Percentiles rank a stretch among this genome's conserved stretches.
phyloP scores from a whole-genome alignment of 768 basidiomycete genomes.

The Leccinum boreale region DNA sequence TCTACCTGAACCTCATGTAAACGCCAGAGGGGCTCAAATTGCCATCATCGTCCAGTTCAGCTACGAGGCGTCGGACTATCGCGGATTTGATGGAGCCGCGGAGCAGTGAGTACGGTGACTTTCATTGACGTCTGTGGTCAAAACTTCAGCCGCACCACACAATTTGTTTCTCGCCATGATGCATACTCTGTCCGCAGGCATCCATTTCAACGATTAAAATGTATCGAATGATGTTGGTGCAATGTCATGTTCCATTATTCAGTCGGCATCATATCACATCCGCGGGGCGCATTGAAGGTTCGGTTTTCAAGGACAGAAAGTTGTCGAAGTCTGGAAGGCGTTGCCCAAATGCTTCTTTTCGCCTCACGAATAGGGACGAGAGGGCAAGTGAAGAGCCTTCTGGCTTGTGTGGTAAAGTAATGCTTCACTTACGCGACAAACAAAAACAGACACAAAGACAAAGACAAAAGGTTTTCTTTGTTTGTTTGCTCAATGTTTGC shows the following conservation, averaged over 20 bases:
- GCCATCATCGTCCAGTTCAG: slow-evolving; percentile 73
- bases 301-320: not conserved
- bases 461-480: not conserved
- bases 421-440: not conserved
- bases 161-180: not conserved
- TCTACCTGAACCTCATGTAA: slow-evolving; percentile 92
- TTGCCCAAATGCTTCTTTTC: not conserved
- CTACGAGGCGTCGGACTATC: slow-evolving; percentile 84
- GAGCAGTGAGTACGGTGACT: slow-evolving; percentile 82
- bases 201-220: not conserved
- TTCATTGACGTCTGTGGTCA: slow-evolving; percentile 60
- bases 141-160: not conserved
- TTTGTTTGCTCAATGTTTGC: not conserved
- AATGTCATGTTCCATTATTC: not conserved
- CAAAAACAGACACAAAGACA: not conserved
- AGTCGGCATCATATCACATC: not conserved
- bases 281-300: not conserved
- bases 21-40: slow-evolving; percentile 69
- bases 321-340: not conserved
- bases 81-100: slow-evolving; percentile 86
- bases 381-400: not conserved
- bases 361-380: slow-evolving; percentile 10
- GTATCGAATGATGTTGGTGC: not conserved
- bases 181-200: not conserved
- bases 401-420: slow-evolving; percentile 9